A percentile compares a stretch with the other conserved stretches of the same genome.
phyloP scores from a whole-genome alignment of 352 stramenopile genomes.

The Elongisporangium prolatum region DNA sequence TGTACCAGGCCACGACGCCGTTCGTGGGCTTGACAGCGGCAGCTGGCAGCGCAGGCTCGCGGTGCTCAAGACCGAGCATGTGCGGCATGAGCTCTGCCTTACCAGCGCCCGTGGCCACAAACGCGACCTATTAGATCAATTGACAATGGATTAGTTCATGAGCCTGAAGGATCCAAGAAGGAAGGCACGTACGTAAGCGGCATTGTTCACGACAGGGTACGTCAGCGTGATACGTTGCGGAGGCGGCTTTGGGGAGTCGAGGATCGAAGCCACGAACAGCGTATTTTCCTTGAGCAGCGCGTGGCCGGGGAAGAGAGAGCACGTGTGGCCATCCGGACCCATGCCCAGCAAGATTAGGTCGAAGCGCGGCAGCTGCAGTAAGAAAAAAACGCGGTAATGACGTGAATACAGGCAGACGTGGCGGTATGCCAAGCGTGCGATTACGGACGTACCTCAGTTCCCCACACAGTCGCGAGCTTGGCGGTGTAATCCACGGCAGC shows the following conservation, averaged over 20 bases:
- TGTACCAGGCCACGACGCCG: slow-evolving; percentile 82
- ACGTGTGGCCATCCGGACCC: slow-evolving; percentile 98
- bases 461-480: slow-evolving; percentile 65
- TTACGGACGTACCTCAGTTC: slow-evolving; percentile 32
- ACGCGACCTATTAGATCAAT: slow-evolving; percentile 75
- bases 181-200: slow-evolving; percentile 54
- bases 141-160: slow-evolving; percentile 7
- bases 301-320: slow-evolving; percentile 96
- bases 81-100: slow-evolving; percentile 88
- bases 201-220: slow-evolving; percentile 93
- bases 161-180: background rate
- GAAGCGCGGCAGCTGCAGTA: slow-evolving; percentile 77
- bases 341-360: slow-evolving; percentile 96
- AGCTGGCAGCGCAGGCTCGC: slow-evolving; percentile 58
- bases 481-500: slow-evolving; percentile 71
- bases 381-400: background rate
- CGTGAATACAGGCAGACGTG: background rate
- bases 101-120: slow-evolving; percentile 84
- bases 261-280: slow-evolving; percentile 91
- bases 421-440: background rate
- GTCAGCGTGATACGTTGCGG: slow-evolving; percentile 96
- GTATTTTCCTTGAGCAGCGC: slow-evolving; percentile 83
- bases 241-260: slow-evolving; percentile 97
- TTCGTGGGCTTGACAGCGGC: slow-evolving; percentile 64
- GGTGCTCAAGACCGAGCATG: slow-evolving; percentile 64